phyloP scores from a whole-genome alignment of 208 protist genomes.

The Endotrypanum monterogeii region DNA sequence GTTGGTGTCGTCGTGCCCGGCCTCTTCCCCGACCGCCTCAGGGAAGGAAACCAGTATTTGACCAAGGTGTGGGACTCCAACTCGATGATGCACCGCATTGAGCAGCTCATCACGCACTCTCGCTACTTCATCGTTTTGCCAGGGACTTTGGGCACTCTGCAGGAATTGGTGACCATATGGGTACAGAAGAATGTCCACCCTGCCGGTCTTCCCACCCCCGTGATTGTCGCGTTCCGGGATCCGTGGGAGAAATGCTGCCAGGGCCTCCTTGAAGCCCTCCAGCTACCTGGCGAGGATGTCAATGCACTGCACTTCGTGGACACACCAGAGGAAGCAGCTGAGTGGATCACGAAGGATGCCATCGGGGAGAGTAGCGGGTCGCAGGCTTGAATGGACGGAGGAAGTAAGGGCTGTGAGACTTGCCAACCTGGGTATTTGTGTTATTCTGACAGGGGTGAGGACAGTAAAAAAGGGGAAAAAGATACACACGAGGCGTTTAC shows the following conservation, averaged over 20 bases:
- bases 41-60: conserved; percentile 62
- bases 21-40: conserved; percentile 56
- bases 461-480: too few relatives aligned
- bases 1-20: conserved; percentile 55
- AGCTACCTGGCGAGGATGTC: conserved; percentile 33
- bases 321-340: conserved; percentile 54
- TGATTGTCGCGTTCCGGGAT: conserved; percentile 74
- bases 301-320: conserved; percentile 61
- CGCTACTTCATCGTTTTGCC: conserved; percentile 70
- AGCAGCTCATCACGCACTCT: conserved; percentile 57
- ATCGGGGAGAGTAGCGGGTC: conserved; percentile 12
- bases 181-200: conserved; percentile 47
- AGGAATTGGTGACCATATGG: conserved; percentile 74
- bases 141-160: conserved; percentile 64
- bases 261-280: conserved; percentile 38
- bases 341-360: conserved; percentile 44
- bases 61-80: conserved; percentile 42
- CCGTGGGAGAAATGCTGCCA: conserved; percentile 65
- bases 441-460: neutral
- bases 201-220: conserved; percentile 18
- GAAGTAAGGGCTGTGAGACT: neutral
- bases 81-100: conserved; percentile 62
- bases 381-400: conserved; percentile 1
- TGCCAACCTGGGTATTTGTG: neutral
- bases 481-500: too few relatives aligned